phyloP scores from a whole-genome alignment of 2,329 filamentous ascomycete genomes.

The Alternaria conjuncta region DNA sequence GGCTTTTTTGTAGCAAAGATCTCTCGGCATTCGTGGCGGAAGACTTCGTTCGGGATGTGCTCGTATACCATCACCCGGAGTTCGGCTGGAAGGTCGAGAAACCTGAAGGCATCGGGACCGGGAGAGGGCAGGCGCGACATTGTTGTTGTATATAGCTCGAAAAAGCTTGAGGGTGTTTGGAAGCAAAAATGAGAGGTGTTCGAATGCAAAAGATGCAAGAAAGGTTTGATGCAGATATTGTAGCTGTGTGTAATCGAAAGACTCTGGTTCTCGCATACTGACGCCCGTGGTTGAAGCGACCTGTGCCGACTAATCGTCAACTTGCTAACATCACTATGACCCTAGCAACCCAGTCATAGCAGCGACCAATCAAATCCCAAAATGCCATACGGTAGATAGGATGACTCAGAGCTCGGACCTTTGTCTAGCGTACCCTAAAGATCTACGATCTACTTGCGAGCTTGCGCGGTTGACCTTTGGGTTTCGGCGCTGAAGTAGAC shows the following conservation, averaged over 20 bases:
- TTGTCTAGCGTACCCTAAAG: not conserved
- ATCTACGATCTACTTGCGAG: slow-evolving; percentile 6
- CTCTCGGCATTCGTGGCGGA: not conserved
- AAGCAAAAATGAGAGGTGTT: not conserved
- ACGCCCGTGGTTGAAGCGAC: not conserved
- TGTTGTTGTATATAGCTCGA: not conserved
- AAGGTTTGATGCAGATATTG: not conserved
- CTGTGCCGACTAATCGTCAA: not conserved
- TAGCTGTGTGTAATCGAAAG: not conserved
- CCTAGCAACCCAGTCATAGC: not conserved
- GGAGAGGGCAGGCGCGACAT: not conserved
- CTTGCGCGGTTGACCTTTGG: slow-evolving; percentile 19
- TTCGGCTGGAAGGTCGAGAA: slow-evolving; percentile 8
- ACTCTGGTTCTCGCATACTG: not conserved
- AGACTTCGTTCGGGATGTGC: not conserved
- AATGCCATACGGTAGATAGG: not conserved
- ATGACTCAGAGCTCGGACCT: not conserved
- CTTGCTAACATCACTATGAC: not conserved
- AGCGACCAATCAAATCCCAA: not conserved
- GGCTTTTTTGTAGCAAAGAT: not conserved
- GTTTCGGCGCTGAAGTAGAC: not conserved
- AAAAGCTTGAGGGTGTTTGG: not conserved
- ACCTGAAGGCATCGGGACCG: not conserved
- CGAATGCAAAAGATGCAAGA: not conserved
- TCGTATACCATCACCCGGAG: slow-evolving; percentile 10